Base-by-base conservation (phyloP, 805 yeast species). In the Candida corydali region DNA sequence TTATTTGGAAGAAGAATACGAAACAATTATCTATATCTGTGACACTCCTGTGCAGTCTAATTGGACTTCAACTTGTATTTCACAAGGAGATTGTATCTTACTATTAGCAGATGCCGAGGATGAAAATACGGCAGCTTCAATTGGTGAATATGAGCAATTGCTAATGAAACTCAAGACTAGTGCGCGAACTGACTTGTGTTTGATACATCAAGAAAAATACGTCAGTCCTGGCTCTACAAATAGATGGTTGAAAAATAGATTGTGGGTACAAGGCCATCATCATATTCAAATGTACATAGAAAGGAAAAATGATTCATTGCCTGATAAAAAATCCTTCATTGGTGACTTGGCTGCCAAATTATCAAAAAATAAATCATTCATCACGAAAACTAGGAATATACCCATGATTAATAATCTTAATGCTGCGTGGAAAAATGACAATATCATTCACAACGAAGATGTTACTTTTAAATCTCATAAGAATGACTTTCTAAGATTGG, bases 1-100 rank as follows among this genome's bases (percentile, higher is more conserved):
- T 0, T 95, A 87, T 47, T 68, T 93, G 33, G 98, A 91, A 65
- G 97, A 89, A 50, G 74, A 77, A 43, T 86, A 81, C 55, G 86
- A 91, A 46, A 82, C 87, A n/a, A 83, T 93, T 3, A 77, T 91
- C 2, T 93, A 91, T 52, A 79, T 91, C 9, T 89, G 93, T 17
- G 98, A 93, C 50, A 80, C 96, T 0, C 72, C 84, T 0, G 78
- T 83, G 2, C 79, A 78, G 46, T 84, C 96, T 0, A 73, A 80
- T 14, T 91, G 98, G 98, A 86, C 96, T 0, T 73, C 78, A 7
- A 86, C 96, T 0, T 93, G 98, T 57, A 83, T 91, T 27, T 79
- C 89, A 7, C 97, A 91, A 57, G 98, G 96, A 12, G 98, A 91
- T 58, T 89, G 97, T 63, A 78, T 91, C n/a, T 64, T 93, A 22